Base-by-base conservation (phyloP, 2,329 filamentous ascomycete species). In the Aspergillus bombycis region DNA sequence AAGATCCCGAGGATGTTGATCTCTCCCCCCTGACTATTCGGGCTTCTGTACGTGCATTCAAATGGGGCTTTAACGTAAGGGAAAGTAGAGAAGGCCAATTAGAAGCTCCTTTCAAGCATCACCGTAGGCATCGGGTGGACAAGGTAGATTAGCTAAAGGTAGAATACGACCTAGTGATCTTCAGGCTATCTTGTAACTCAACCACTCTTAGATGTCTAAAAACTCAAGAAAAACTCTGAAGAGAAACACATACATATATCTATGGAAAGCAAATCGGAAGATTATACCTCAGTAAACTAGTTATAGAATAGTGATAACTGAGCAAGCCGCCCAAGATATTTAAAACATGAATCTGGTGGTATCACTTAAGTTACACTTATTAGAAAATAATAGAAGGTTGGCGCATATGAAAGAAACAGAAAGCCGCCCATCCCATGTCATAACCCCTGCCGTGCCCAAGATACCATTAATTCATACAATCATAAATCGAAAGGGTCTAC, bases 401-500 rank as follows among this genome's bases (percentile, higher is more conserved):
- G 3, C 30, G n/a, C 30, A 32, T n/a, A 34, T 21, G 2, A 52
- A 28, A 9, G 32, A 38, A 55, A 38, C n/a, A 55, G 12, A 36
- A 55, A 38, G 12, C 52, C 52, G 14, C 52, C 52, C 34, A 55
- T 14, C 21, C 32, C 52, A 19, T 14, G n/a, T 21, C 34, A 5
- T 36, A 21, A 7, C 52, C 52, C 16, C 6, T n/a, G 2, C 52
- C 16, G 12, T 38, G 26, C n/a, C n/a, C 52, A 34, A 21, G 10
- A 34, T 52, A 11, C 23, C 23, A 52, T 72, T n/a, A 41, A 28
- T 28, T 38, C 52, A 23, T 36, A 36, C 11, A 55, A 19, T 38
- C 52, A 55, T 55, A 38, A 55, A n/a, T n/a, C 21, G 19, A 55
- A 23, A 55, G 36, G 52, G 30, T 12, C 23, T 73, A 82, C 70